phyloP scores from a whole-genome alignment of 2,329 filamentous ascomycete genomes.

The Parastagonospora nodorum region DNA sequence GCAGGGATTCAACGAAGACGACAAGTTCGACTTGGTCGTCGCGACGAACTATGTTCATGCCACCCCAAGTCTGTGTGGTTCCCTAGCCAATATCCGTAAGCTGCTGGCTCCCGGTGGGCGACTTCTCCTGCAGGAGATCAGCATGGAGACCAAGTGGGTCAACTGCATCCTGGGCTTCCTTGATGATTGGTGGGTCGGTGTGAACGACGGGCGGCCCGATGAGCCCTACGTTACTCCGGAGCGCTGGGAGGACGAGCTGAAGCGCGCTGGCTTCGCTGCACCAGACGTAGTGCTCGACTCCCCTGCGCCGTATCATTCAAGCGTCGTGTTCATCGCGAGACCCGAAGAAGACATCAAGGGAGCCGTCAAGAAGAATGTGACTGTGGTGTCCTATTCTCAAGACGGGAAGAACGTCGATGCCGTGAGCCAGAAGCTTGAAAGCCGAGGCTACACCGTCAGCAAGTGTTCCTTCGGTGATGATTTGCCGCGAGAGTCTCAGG shows the following conservation, averaged over 20 bases:
- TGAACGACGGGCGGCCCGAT: neutral
- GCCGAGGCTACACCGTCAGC: too few relatives aligned
- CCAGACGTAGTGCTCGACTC: neutral
- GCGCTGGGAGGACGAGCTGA: neutral
- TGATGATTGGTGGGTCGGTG: neutral
- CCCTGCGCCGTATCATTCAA: neutral
- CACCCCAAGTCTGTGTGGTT: neutral
- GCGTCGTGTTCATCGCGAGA: too few relatives aligned
- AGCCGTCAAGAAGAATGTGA: too few relatives aligned
- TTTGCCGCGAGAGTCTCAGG: too few relatives aligned
- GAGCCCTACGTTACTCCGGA: neutral
- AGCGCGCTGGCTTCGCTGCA: neutral
- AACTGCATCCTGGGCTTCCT: neutral
- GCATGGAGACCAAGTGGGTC: neutral
- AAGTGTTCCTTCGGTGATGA: too few relatives aligned
- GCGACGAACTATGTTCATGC: conserved; percentile 18
- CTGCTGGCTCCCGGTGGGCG: neutral
- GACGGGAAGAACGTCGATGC: too few relatives aligned
- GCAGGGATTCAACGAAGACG: too few relatives aligned
- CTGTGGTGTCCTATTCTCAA: too few relatives aligned
- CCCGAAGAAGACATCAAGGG: too few relatives aligned
- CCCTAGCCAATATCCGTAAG: neutral
- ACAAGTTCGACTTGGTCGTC: conserved; percentile 5
- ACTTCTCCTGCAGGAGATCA: neutral
- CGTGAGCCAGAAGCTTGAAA: too few relatives aligned